Conservation (phyloP, 2,329 filamentous ascomycete species). For the Polytolypa hystricis region DNA sequence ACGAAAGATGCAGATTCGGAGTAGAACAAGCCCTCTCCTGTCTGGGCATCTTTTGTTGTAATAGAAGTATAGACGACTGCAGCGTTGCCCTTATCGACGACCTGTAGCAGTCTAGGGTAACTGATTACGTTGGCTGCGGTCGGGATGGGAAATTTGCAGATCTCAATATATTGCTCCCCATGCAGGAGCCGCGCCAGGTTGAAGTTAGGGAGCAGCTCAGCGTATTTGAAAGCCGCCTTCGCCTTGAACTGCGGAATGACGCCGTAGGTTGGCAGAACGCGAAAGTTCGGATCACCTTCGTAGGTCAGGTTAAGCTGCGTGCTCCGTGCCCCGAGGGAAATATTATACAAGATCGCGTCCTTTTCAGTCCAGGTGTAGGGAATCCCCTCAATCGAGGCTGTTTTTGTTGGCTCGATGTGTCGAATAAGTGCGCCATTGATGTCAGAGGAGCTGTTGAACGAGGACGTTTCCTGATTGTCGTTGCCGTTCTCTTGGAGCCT, state of each 20-base stretch:
- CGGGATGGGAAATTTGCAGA: slow-evolving; percentile 83
- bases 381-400: slow-evolving; percentile 58
- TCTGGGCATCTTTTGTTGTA: slow-evolving; percentile 73
- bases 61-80: slow-evolving; percentile 71
- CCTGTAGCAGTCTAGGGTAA: slow-evolving; percentile 74
- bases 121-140: slow-evolving; percentile 68
- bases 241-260: slow-evolving; percentile 91
- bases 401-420: slow-evolving; percentile 65
- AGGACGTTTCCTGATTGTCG: slow-evolving; percentile 52
- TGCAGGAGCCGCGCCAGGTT: slow-evolving; percentile 97
- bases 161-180: slow-evolving; percentile 95
- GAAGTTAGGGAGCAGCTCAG: slow-evolving; percentile 87
- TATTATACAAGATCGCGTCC: slow-evolving; percentile 89
- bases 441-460: slow-evolving; percentile 55
- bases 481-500: slow-evolving; percentile 77
- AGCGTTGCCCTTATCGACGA: slow-evolving; percentile 88
- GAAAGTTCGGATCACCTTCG: slow-evolving; percentile 85
- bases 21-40: slow-evolving; percentile 87
- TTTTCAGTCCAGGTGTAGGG: slow-evolving; percentile 75
- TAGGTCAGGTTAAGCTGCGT: slow-evolving; percentile 80
- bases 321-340: slow-evolving; percentile 84
- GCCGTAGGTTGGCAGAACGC: slow-evolving; percentile 87
- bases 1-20: slow-evolving; percentile 93
- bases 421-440: no score
- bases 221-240: slow-evolving; percentile 64